Evolutionary conservation across 768 basidiomycete genomes (phyloP).

Genomic region (Leucocoprinus leucothites): DNA sequence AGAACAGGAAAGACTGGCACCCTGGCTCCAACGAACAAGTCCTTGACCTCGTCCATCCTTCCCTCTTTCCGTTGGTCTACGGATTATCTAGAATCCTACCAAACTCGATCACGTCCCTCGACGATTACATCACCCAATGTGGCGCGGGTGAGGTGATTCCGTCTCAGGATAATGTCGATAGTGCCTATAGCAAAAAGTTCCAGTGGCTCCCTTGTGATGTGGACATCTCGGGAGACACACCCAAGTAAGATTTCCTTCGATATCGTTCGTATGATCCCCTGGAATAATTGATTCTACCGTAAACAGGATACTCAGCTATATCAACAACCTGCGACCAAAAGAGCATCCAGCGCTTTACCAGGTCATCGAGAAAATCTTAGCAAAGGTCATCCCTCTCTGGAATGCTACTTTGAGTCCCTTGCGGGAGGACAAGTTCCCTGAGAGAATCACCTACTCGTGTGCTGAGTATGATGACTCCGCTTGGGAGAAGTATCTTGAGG

Average conservation of each 20-base stretch:
- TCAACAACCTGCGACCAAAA: conserved; percentile 36
- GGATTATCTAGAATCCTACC: conserved; percentile 20
- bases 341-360: conserved; percentile 21
- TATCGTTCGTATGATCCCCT: background rate
- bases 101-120: conserved; percentile 6
- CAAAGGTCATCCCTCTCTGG: conserved; percentile 27
- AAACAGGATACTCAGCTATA: conserved; percentile 28
- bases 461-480: background rate
- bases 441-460: background rate
- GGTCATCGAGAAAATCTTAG: conserved; percentile 24
- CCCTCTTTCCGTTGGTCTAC: conserved; percentile 35
- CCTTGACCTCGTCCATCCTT: conserved; percentile 41
- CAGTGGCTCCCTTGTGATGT: conserved; percentile 22
- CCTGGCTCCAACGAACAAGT: conserved; percentile 38
- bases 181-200: conserved; percentile 16
- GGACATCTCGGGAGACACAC: conserved; percentile 12
- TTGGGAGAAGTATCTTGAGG: background rate
- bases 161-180: background rate
- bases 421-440: background rate
- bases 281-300: background rate
- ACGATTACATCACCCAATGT: conserved; percentile 14
- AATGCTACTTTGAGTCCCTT: conserved; percentile 21
- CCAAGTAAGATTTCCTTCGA: conserved; percentile 11
- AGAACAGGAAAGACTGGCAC: conserved; percentile 38
- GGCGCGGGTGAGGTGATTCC: conserved; percentile 12